A percentile compares a stretch with the other conserved stretches of the same genome.
Evolutionary conservation across 257 asterid genomes (phyloP).

Genomic region (Mitragyna speciosa): DNA sequence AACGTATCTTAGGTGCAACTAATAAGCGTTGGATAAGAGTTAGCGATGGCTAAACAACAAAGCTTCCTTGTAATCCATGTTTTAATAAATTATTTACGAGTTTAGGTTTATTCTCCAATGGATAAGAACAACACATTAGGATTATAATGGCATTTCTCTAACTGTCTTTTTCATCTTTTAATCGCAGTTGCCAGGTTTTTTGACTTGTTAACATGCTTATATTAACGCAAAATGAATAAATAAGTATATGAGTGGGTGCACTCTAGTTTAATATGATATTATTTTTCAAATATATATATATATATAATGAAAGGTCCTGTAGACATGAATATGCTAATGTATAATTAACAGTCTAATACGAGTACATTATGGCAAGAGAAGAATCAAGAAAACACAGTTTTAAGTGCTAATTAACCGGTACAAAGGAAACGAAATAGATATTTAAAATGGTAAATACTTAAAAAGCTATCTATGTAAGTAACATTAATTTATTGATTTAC

Average conservation of each 20-base stretch:
- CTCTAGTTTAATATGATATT: too few species aligned
- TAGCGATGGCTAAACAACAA: slow-evolving; percentile 19
- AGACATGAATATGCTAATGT: too few species aligned
- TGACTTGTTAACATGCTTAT: background rate
- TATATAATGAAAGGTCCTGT: too few species aligned
- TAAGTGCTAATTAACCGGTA: too few species aligned
- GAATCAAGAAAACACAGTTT: too few species aligned
- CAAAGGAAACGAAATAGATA: too few species aligned
- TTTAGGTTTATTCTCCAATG: slow-evolving; percentile 9
- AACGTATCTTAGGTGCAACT: slow-evolving; percentile 26
- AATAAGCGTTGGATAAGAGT: slow-evolving; percentile 36
- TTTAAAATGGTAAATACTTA: too few species aligned
- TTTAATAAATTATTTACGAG: slow-evolving; percentile 15
- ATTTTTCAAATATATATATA: too few species aligned
- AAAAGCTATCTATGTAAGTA: too few species aligned
- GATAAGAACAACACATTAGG: background rate
- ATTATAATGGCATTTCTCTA: background rate
- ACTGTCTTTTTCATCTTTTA: background rate
- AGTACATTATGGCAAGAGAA: too few species aligned
- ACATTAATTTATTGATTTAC: too few species aligned
- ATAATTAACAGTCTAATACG: too few species aligned
- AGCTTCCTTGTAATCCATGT: slow-evolving; percentile 37
- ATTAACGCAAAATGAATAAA: background rate
- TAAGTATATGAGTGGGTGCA: background rate
- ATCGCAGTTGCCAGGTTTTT: background rate